Evolutionary conservation across 2,329 filamentous ascomycete genomes (phyloP).

Genomic region (Exserohilum turcica): DNA sequence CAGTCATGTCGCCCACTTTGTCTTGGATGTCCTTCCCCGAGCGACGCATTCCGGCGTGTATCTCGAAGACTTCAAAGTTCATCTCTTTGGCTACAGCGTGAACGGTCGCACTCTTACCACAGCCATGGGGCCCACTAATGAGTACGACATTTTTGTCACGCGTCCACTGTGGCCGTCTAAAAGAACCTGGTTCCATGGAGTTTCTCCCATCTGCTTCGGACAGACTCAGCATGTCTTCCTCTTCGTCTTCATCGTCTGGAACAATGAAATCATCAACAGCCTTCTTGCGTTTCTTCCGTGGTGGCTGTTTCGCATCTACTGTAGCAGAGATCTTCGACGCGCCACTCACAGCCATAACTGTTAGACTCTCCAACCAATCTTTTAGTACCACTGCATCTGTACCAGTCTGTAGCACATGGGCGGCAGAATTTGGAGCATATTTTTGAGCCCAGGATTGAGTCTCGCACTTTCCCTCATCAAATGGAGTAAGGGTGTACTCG

Average conservation of each 20-base stretch:
- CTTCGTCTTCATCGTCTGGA: constrained; percentile 38
- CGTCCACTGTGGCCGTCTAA: constrained; percentile 38
- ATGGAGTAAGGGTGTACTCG: constrained; percentile 70
- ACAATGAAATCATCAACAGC: constrained; percentile 46
- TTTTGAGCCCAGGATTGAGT: constrained; percentile 77
- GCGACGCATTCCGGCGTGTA: constrained; percentile 81
- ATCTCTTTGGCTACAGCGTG: constrained; percentile 92
- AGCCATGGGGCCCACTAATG: constrained; percentile 85
- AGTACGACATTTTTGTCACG: constrained; percentile 74
- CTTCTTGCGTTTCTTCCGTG: constrained; percentile 68
- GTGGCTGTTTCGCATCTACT: constrained; percentile 31
- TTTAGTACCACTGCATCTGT: constrained; percentile 72
- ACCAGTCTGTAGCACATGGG: constrained; percentile 76
- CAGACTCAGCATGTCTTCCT: constrained; percentile 65
- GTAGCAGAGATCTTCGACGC: constrained; percentile 29
- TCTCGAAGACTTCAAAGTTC: constrained; percentile 92
- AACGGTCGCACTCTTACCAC: constrained; percentile 90
- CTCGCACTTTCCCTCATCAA: constrained; percentile 80
- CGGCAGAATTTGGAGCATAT: constrained; percentile 73
- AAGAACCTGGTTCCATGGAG: constrained; percentile 42
- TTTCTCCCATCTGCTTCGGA: constrained; percentile 69
- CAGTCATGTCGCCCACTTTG: constrained; percentile 93
- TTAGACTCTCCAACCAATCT: constrained; percentile 79
- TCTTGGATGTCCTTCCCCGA: constrained; percentile 91
- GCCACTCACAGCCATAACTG: constrained; percentile 75